phyloP scores from a whole-genome alignment of 768 basidiomycete species.

The Boletellus sp. region DNA sequence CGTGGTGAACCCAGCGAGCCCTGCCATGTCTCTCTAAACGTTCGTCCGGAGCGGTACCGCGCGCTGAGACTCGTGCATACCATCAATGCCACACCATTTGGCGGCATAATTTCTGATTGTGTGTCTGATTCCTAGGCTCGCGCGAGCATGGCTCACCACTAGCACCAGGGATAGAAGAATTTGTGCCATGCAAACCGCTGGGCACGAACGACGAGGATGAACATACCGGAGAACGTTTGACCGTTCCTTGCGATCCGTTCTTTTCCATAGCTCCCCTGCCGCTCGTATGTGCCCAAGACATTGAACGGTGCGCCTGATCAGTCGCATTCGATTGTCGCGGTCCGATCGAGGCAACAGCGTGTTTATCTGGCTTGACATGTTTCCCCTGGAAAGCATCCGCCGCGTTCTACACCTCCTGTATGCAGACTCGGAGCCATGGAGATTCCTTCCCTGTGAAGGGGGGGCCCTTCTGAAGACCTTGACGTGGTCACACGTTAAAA shows the following conservation, averaged over 20 bases:
- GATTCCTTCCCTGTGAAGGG: constrained; percentile 23
- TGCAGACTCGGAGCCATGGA: constrained; percentile 29
- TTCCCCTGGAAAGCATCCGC: constrained; percentile 51
- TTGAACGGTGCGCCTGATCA: constrained; percentile 37
- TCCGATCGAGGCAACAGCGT: constrained; percentile 33
- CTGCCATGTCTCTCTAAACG: constrained; percentile 24
- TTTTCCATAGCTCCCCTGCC: constrained; percentile 34
- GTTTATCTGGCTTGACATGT: constrained; percentile 45
- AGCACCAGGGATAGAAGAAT: constrained; percentile 37
- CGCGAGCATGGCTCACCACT: constrained; percentile 3
- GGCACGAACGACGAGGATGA: constrained; percentile 38
- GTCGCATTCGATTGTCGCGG: neutral
- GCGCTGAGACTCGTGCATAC: constrained; percentile 47
- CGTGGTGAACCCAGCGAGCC: constrained; percentile 29
- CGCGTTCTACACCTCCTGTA: constrained; percentile 35
- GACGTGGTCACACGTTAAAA: constrained; percentile 24
- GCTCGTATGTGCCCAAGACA: constrained; percentile 38
- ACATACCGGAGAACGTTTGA: constrained; percentile 38
- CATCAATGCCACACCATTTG: constrained; percentile 31
- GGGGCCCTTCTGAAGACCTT: constrained; percentile 23
- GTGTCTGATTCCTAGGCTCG: constrained; percentile 13
- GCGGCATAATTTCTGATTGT: constrained; percentile 38
- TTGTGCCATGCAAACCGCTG: constrained; percentile 35
- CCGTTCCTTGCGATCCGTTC: constrained; percentile 41
- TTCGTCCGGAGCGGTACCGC: constrained; percentile 49